These are phyloP conservation scores for Trichocladium uniseriatum DNA, from an alignment of 495 filamentous ascomycete genomes.

Conservation along the genomic window DNA sequence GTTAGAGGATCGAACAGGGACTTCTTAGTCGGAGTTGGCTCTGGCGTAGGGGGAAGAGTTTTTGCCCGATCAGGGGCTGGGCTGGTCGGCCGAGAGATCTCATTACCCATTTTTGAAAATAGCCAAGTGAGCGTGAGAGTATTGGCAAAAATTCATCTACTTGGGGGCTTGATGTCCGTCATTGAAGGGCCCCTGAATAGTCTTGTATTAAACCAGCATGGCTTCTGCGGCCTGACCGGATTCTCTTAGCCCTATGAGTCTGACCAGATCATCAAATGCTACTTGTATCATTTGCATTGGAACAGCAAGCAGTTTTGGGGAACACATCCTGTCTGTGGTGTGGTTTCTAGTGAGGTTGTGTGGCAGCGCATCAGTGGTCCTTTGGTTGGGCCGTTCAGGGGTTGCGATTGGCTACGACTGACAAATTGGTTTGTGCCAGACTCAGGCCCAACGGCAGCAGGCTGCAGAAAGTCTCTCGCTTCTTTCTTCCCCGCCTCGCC, in stretches of 20 bases:
- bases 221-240: too few relatives aligned
- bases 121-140: too few relatives aligned
- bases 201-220: too few relatives aligned
- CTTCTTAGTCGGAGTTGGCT: background rate
- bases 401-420: background rate
- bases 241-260: too few relatives aligned
- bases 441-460: too few relatives aligned
- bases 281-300: constrained; percentile 3
- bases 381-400: background rate
- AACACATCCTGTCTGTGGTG: background rate
- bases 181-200: too few relatives aligned
- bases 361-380: constrained; percentile 6
- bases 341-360: constrained; percentile 1
- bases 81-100: background rate
- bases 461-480: too few relatives aligned
- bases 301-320: background rate
- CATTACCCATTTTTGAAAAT: background rate
- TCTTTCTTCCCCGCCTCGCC: too few relatives aligned
- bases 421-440: too few relatives aligned
- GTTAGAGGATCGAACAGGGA: background rate
- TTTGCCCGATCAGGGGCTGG: background rate
- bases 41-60: background rate
- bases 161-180: too few relatives aligned
- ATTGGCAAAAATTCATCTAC: too few relatives aligned
- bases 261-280: background rate